Percentiles rank a stretch among this genome's conserved stretches.
Conservation (phyloP, 768 basidiomycete genomes). For the Agaricus sinodeliciosus region DNA sequence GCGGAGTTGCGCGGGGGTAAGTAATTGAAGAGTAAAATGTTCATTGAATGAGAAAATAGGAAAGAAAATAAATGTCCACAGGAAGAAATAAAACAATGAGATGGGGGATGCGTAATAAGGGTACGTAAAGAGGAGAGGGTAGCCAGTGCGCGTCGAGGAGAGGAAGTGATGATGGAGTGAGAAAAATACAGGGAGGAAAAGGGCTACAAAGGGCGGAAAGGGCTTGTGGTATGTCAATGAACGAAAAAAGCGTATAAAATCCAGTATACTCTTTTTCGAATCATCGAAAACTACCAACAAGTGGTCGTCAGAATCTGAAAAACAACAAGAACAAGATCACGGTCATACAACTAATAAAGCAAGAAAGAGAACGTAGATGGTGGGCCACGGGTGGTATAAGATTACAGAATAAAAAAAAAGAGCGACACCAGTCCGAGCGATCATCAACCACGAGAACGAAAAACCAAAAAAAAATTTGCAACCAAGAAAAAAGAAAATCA, state of each 20-base stretch:
- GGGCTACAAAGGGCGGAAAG: constrained; percentile 19
- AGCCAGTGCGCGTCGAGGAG: constrained; percentile 7
- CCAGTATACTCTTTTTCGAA: constrained; percentile 13
- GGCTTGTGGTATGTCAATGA: constrained; percentile 32
- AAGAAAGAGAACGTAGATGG: constrained; percentile 18
- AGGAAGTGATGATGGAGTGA: constrained; percentile 20
- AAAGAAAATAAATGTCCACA: constrained; percentile 16
- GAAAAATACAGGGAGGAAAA: constrained; percentile 33
- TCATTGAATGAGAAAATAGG: not conserved
- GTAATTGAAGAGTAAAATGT: constrained; percentile 7
- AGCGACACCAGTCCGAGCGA: not conserved
- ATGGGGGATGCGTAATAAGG: constrained; percentile 11
- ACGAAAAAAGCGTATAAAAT: constrained; percentile 19
- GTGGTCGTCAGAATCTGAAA: no score
- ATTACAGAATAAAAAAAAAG: not conserved
- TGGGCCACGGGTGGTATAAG: constrained; percentile 10
- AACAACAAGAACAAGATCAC: no score
- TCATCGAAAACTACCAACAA: not conserved
- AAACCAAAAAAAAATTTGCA: constrained; percentile 26
- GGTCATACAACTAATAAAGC: not conserved
- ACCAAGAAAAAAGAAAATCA: constrained; percentile 13
- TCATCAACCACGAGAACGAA: constrained; percentile 13
- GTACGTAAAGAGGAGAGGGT: no score
- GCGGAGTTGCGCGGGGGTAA: not conserved
- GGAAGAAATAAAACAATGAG: constrained; percentile 20